Base-by-base conservation (phyloP, 805 yeast genomes). In the Kluyveromyces wickerhamii region DNA sequence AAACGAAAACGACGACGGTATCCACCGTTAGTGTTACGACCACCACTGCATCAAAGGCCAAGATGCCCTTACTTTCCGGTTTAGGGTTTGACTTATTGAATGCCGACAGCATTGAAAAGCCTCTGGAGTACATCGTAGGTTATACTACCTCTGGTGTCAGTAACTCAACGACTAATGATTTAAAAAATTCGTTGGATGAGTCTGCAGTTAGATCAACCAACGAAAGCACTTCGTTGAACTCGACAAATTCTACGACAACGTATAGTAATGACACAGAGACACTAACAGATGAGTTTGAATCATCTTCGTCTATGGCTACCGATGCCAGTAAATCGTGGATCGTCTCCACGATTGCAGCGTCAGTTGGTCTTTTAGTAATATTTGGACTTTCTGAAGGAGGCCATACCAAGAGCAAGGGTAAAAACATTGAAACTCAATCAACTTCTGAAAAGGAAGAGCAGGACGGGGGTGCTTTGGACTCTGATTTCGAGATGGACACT, bases 1-100 rank as follows among this genome's bases (percentile, higher is more conserved):
- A 38, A 34, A 48, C 49, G 5, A 53, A 51, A 14, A 40, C 38
- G 15, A 32, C 36, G 7, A 24, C 35, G 0, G 32, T 44, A 0
- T 29, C 42, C 1, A 32, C 43, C 2, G 32, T 30, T 2, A 40
- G 41, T 5, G 29, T 44, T 3, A 39, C 41, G 10, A 30, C 46
- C 2, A 30, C 48, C 7, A 34, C 43, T n/a, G 28, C 35, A 9
- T 31, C 37, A 5, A 28, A 32, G 15, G 32, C 37, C 10, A 31
- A 22, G 21, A 14, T 31, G 21, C 34, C 34, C 3, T 23, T 31
- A 11, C 14, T 31, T 4, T 23, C 34, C 9, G 26, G 25, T 2
- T 21, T 21, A 8, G 33, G 33, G 3, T 30, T 30, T 21, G 33
- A 30, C 5, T 6, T 30, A 13, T 30, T 21, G 9, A 30, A 30